Evolutionary conservation across 1,284 basidiomycete species (phyloP).

Genomic region (Rhodotorula mucilaginosa): DNA sequence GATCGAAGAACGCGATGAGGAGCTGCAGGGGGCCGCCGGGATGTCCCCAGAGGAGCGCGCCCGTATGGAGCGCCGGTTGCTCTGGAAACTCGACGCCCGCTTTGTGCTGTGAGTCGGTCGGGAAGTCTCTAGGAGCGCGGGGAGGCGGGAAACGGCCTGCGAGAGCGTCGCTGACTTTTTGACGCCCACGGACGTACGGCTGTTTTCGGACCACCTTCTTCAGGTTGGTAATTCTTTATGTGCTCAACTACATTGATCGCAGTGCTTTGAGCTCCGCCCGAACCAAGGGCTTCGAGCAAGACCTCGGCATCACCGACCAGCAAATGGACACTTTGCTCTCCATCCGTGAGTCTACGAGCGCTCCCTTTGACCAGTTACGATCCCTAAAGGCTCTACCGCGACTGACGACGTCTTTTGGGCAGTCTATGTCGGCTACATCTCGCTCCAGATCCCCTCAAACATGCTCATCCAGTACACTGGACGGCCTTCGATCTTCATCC

Average conservation of each 20-base stretch:
- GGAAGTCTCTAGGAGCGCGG: too few species aligned
- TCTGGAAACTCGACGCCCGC: slow-evolving; percentile 48
- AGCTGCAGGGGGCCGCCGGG: not conserved
- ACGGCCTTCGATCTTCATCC: slow-evolving; percentile 38
- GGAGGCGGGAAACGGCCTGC: too few species aligned
- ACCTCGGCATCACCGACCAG: slow-evolving; percentile 44
- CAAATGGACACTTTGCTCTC: slow-evolving; percentile 21
- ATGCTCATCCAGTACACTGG: slow-evolving; percentile 38
- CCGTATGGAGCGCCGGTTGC: slow-evolving; percentile 47
- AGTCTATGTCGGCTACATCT: slow-evolving; percentile 9
- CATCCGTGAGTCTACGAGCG: not conserved
- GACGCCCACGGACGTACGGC: too few species aligned
- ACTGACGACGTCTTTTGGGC: not conserved
- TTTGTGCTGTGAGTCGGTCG: slow-evolving; percentile 34
- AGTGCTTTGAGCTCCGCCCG: slow-evolving; percentile 38
- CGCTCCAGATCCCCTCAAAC: slow-evolving; percentile 33
- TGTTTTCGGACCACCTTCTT: too few species aligned
- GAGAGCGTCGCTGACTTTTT: too few species aligned
- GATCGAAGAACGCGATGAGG: slow-evolving; percentile 17
- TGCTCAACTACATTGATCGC: slow-evolving; percentile 29
- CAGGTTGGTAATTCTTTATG: slow-evolving; percentile 43
- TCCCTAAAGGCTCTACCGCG: too few species aligned
- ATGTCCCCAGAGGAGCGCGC: slow-evolving; percentile 16
- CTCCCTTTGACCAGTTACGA: not conserved
- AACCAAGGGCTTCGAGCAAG: slow-evolving; percentile 45